These are phyloP conservation scores for Escovopsis sp. DNA, from an alignment of 2,329 filamentous ascomycete species.

Conservation along the genomic window DNA sequence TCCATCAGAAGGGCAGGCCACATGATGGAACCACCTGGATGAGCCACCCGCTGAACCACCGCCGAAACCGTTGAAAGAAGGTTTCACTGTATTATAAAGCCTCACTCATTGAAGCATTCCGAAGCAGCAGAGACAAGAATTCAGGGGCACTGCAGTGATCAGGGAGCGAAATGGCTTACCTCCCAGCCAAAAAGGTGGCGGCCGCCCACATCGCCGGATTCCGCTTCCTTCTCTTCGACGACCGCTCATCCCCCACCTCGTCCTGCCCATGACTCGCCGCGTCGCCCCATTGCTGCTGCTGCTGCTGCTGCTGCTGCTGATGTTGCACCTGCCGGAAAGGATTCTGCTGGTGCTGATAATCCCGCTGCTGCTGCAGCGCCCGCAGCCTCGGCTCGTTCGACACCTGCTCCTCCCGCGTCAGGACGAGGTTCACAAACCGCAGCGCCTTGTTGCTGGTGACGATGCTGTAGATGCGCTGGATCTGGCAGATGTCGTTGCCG, in stretches of 20 bases:
- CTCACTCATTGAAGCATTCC: too few relatives aligned
- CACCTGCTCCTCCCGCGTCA: constrained; percentile 22
- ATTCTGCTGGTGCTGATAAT: too few relatives aligned
- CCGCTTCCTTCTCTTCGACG: background rate
- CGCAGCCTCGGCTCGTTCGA: constrained; percentile 10
- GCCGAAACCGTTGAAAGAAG: too few relatives aligned
- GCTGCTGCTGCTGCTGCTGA: background rate
- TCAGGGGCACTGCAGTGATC: too few relatives aligned
- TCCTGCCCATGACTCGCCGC: background rate
- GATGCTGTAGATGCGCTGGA: constrained; percentile 47
- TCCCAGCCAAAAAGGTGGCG: constrained; percentile 20
- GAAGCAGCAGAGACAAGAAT: too few relatives aligned
- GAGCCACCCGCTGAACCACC: too few relatives aligned
- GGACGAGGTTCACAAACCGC: constrained; percentile 32
- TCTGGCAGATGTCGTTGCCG: constrained; percentile 65
- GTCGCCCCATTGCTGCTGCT: too few relatives aligned
- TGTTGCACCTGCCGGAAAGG: constrained; percentile 1
- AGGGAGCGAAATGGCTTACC: constrained; percentile 16
- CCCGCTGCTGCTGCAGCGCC: background rate
- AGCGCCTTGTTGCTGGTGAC: constrained; percentile 27
- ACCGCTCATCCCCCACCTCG: background rate
- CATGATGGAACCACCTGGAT: too few relatives aligned
- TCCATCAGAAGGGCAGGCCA: too few relatives aligned
- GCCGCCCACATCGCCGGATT: constrained; percentile 18
- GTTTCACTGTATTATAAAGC: too few relatives aligned